Conservation (phyloP, 306 rosid species). For the Sophora flavescens region DNA sequence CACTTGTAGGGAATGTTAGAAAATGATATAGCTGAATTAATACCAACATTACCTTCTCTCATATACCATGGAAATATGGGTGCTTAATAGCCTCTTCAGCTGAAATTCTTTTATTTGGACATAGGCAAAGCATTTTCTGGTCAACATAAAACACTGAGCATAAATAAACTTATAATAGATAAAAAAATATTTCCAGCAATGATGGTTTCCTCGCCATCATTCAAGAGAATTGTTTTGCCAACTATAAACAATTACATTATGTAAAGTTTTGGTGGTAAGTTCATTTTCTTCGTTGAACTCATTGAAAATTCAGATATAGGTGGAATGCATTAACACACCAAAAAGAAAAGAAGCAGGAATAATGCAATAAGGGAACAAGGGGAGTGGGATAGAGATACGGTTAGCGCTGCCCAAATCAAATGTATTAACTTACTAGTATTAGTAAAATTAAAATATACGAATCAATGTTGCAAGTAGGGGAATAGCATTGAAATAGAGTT, state of each 20-base stretch:
- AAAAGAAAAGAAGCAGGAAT: too few relatives aligned
- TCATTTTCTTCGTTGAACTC: not conserved
- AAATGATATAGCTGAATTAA: not conserved
- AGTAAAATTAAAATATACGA: not conserved
- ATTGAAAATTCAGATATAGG: not conserved
- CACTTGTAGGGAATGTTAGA: not conserved
- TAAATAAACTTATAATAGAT: not conserved
- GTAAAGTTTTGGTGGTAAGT: not conserved
- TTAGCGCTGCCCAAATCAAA: not conserved
- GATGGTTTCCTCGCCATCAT: too few relatives aligned
- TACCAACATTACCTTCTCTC: not conserved
- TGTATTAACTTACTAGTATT: not conserved
- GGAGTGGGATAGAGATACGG: not conserved
- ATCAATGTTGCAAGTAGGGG: not conserved
- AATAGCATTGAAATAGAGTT: conserved; percentile 6
- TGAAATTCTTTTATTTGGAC: conserved; percentile 25
- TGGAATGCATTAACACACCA: not conserved
- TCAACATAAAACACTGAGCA: not conserved
- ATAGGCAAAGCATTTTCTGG: conserved; percentile 40
- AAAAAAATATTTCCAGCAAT: not conserved
- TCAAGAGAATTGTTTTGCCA: not conserved
- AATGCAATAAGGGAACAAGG: not conserved
- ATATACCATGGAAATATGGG: not conserved
- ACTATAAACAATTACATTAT: not conserved
- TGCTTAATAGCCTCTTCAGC: conserved; percentile 39